Base-by-base conservation (phyloP, 2,329 filamentous ascomycete genomes). In the Chaetomiaceae sp. region DNA sequence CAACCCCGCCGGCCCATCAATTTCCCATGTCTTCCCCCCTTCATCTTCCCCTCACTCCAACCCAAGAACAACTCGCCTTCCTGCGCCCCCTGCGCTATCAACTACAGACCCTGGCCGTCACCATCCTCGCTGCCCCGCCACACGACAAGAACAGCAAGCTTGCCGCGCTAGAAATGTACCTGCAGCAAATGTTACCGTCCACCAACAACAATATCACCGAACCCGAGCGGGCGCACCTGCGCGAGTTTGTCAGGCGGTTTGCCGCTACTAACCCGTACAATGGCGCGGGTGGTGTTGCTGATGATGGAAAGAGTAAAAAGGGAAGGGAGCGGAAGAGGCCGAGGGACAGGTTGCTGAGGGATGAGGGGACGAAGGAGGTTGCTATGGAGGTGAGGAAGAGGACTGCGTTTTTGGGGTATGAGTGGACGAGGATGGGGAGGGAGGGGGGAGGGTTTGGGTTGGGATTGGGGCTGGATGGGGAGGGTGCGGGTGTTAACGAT, bases 371-470 rank as follows among this genome's bases (percentile, higher is more conserved):
- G 6, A 85, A 83, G 37, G 78, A 76, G 37, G 75, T 78, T 15
- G 90, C 87, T n/a, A 74, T 97, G 69, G 84, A 89, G 61, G 79
- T 94, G 59, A 81, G 94, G 55, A 95, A 92, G 71, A 81, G 80
- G 66, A 87, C 82, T 23, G 91, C 90, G 0, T 97, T 97, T 69
- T 71, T 95, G 57, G 92, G 92, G 1, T 99, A 99, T 67, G 89
- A 88, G 2, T 97, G 94, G 76, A 81, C 84, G 12, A 75, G 84
- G 43, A 75, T 76, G 52, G 40, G 44, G 48, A 17, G 25, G 23
- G 31, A 6, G 15, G 46, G 44, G 3, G 15, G 31, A 11, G 22
- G 23, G 33, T 23, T 27, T 40, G 25, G 40, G 34, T n/a, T 25
- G 8, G 27, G 15, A 27, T 36, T n/a, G n/a, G 46, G 37, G 8